phyloP scores from a whole-genome alignment of 2,329 filamentous ascomycete genomes.

The Calonectria leucothoes region DNA sequence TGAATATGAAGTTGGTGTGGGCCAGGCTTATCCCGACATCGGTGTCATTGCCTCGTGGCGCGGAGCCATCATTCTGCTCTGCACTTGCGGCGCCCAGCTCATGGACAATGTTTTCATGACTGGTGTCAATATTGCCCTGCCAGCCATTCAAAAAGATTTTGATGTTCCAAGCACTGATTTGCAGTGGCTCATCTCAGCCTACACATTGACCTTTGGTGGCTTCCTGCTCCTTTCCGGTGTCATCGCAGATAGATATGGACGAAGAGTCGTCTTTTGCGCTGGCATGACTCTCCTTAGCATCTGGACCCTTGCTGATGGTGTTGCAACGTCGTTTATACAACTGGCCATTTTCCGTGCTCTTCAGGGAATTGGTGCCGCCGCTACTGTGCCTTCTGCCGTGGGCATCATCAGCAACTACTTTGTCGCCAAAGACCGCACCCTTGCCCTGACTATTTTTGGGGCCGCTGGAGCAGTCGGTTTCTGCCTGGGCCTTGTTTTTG shows the following conservation, averaged over 20 bases:
- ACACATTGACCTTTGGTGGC: constrained; percentile 19
- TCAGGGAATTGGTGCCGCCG: constrained; percentile 13
- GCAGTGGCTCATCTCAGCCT: constrained; percentile 14
- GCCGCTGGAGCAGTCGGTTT: constrained; percentile 18
- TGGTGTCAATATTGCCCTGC: constrained; percentile 22
- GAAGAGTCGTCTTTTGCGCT: constrained; percentile 8
- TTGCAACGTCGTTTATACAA: constrained; percentile 13
- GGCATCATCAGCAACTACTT: constrained; percentile 23
- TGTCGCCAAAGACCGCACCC: constrained; percentile 14
- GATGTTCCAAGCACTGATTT: constrained; percentile 16
- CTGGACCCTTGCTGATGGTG: constrained; percentile 15
- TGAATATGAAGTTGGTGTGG: constrained; percentile 13
- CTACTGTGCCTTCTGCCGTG: constrained; percentile 16
- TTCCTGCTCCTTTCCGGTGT: constrained; percentile 16
- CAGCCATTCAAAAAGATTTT: constrained; percentile 23
- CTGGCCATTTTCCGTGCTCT: constrained; percentile 20
- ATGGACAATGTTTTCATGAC: constrained; percentile 28
- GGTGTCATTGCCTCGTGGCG: constrained; percentile 16
- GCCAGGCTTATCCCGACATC: constrained; percentile 16
- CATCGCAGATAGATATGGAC: constrained; percentile 19
- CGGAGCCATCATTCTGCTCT: constrained; percentile 21
- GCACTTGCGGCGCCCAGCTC: constrained; percentile 21
- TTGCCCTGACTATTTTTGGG: constrained; percentile 16
- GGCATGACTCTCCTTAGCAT: constrained; percentile 19
- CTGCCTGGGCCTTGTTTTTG: constrained; percentile 19